Evolutionary conservation across 2,329 filamentous ascomycete species (phyloP).

Genomic region (Diaporthe sp.): DNA sequence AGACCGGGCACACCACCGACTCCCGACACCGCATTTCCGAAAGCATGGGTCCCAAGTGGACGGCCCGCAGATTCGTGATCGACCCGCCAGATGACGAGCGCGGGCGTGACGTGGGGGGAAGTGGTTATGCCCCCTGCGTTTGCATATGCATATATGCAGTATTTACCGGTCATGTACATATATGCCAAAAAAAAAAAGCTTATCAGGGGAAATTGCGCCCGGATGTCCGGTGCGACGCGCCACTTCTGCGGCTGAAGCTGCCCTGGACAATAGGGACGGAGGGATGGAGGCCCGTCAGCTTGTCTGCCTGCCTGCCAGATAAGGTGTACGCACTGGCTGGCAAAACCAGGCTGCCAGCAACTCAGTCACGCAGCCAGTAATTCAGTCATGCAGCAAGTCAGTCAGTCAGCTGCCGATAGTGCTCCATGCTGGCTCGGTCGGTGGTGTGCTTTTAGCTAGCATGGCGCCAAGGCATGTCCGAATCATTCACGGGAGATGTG

Average conservation of each 20-base stretch:
- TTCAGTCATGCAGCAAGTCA: background rate
- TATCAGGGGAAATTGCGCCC: background rate
- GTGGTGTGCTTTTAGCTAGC: constrained; percentile 25
- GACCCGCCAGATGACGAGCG: constrained; percentile 39
- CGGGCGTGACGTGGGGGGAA: background rate
- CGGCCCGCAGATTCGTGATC: constrained; percentile 38
- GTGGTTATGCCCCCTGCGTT: background rate
- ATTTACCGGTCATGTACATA: background rate
- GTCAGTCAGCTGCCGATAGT: background rate
- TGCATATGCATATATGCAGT: constrained; percentile 13
- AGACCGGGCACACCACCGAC: constrained; percentile 25
- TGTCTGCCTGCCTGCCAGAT: background rate
- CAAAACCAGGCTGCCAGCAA: background rate
- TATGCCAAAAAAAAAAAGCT: background rate
- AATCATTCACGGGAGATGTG: background rate
- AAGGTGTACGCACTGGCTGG: background rate
- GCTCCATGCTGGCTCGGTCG: background rate
- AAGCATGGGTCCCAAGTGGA: constrained; percentile 4
- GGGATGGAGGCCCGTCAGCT: background rate
- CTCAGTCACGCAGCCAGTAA: background rate
- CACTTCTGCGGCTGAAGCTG: background rate
- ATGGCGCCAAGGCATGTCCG: constrained; percentile 9
- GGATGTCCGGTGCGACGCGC: constrained; percentile 6
- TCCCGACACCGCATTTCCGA: constrained; percentile 33
- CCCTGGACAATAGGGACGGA: no score